Evolutionary conservation across 345 rosid species (phyloP), one percentile per base, ranked within the genome.

Genomic region (Citrus cavaleriei): DNA sequence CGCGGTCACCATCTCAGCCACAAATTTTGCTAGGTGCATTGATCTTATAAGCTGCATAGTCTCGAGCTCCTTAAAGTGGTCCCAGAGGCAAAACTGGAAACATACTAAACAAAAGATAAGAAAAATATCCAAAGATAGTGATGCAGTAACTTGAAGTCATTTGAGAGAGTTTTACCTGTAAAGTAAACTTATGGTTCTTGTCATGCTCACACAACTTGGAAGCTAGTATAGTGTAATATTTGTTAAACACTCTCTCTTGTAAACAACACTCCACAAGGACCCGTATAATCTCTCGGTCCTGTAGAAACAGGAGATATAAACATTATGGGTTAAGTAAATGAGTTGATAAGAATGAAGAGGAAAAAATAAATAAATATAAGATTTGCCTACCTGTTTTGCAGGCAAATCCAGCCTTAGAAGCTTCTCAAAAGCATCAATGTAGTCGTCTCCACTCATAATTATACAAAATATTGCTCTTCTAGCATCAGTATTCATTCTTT

Each of bases 201-300:
- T 95, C 95, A 73, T 93, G 93, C 81, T 88, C 91, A 38, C 99
- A 95, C 79, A 95, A 68, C 84, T 91, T 92, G 35, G 93, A 84
- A 49, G 98, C 98, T 38, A 95, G 90, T 74, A 87, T 77, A 2
- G 90, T 85, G 83, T 92, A 95, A 73, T 93, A 95, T 84, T 90
- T 92, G 90, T 95, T 95, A 77, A 95, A 95, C 8, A 84, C 87
- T 82, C 90, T 88, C 89, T 92, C 98, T 81, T 92, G 97, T 79
- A 94, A 87, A 85, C 98, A 96, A 72, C 98, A 96, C 51, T 90
- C 97, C 61, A 92, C 80, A 34, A 96, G 89, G 76, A 96, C 99
- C 80, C 99, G 86, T 84, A 96, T 85, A 81, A 96, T 90, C 81
- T 96, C 99, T 81, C 98, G 89, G 85, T 96, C 97, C 91, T 94